phyloP scores from a whole-genome alignment of 495 filamentous ascomycete genomes.

The Cenococcum geophilum region DNA sequence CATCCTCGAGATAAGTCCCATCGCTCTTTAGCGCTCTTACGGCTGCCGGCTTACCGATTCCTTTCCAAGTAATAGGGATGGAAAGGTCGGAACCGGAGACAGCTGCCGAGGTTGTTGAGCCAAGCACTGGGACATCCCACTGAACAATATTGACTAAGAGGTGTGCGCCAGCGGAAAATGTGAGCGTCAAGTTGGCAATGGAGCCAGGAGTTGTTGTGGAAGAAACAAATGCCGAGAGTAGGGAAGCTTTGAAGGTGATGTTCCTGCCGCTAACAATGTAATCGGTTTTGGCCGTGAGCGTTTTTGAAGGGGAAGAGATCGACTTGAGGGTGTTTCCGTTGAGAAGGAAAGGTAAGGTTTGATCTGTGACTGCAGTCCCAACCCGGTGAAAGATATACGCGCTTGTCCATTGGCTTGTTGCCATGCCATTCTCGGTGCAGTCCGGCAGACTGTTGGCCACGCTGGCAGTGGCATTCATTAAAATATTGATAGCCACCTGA shows the following conservation, averaged over 20 bases:
- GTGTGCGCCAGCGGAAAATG: slow-evolving; percentile 47
- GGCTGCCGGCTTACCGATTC: slow-evolving; percentile 45
- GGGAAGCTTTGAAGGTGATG: slow-evolving; percentile 46
- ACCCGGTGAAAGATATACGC: slow-evolving; percentile 53
- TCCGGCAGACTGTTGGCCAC: slow-evolving; percentile 49
- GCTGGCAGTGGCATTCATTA: slow-evolving; percentile 43
- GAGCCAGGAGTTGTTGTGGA: slow-evolving; percentile 41
- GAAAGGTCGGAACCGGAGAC: slow-evolving; percentile 43
- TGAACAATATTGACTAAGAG: slow-evolving; percentile 46
- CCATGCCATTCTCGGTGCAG: slow-evolving; percentile 46
- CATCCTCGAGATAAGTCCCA: slow-evolving; percentile 49
- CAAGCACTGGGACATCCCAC: slow-evolving; percentile 46
- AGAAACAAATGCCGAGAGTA: slow-evolving; percentile 44
- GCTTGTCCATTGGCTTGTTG: slow-evolving; percentile 44
- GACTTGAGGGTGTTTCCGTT: slow-evolving; percentile 51
- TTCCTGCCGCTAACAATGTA: slow-evolving; percentile 43
- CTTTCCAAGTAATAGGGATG: slow-evolving; percentile 51
- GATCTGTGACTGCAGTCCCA: slow-evolving; percentile 41
- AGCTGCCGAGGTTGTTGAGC: slow-evolving; percentile 39
- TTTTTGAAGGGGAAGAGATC: slow-evolving; percentile 37
- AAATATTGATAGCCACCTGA: slow-evolving; percentile 43
- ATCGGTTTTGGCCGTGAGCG: slow-evolving; percentile 41
- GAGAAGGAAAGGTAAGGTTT: slow-evolving; percentile 45
- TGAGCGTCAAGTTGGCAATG: slow-evolving; percentile 47
- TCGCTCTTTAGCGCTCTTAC: slow-evolving; percentile 49